Base-by-base conservation (phyloP, 768 basidiomycete genomes). In the Mycena alexandri region DNA sequence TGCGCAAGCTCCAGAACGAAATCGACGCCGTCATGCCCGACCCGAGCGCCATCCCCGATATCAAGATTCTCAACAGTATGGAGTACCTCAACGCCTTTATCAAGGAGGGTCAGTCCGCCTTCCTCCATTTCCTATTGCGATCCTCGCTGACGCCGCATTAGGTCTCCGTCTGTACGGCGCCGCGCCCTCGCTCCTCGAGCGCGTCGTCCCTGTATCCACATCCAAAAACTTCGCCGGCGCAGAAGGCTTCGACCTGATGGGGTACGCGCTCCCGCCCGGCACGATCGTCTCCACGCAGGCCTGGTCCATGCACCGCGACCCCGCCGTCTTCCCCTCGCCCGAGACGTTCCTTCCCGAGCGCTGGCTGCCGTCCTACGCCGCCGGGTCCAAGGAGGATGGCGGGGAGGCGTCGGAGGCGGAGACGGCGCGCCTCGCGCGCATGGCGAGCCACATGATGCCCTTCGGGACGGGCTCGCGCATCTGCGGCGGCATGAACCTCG, bases 271-370 rank as follows among this genome's bases (percentile, higher is more conserved):
- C 60, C 93, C 93, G 66, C 86, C 92, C n/a, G 92, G 92, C 38
- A 93, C 93, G 9, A 83, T 92, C 69, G 86, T 94, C 47, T 87
- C 86, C 1, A 93, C 93, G 3, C 92, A 94, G 73, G 86, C 89
- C n/a, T 95, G 93, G 93, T 92, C 92, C 36, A 88, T 93, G 86
- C 94, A 95, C 75, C 89, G 92, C 55, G 88, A 92, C 73, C 75
- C 89, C 8, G 76, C 82, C 25, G 80, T 93, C 42, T 95, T 93
- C 78, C 86, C 90, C 29, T 90, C 90, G 50, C 90, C 93, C 3
- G 87, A 93, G 58, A 86, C 83, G 6, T 94, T 95, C 78, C 80
- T 90, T 33, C 93, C 93, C 19, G 93, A 93, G 69, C 87, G 93
- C 48, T 94, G 93, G 93, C 82, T 93, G 34, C 83, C 82, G 43